Percentiles rank a stretch among this genome's conserved stretches.
These are phyloP conservation scores for Neobulgaria alba DNA, from an alignment of 2,329 filamentous ascomycete species.

Conservation along the genomic window DNA sequence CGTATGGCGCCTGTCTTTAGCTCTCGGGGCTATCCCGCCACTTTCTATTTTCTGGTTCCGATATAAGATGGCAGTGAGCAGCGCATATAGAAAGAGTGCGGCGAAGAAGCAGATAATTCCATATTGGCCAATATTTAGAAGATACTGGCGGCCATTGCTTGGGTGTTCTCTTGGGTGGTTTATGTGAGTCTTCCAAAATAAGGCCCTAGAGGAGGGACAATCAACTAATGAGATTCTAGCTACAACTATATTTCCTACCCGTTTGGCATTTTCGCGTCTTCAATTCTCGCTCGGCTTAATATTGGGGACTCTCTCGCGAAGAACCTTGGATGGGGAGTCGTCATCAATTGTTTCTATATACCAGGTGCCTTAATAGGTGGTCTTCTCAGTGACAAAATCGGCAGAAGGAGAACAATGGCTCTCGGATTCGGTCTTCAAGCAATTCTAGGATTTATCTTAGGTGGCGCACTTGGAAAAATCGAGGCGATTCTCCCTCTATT, in stretches of 20 bases:
- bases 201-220: too few relatives aligned
- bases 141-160: conserved; percentile 52
- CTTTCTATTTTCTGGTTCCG: conserved; percentile 45
- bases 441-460: conserved; percentile 41
- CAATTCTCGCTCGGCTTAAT: conserved; percentile 39
- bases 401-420: conserved; percentile 41
- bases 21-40: conserved; percentile 43
- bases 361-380: conserved; percentile 41
- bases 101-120: conserved; percentile 38
- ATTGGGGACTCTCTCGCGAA: conserved; percentile 35
- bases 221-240: too few relatives aligned
- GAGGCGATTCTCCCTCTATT: conserved; percentile 41
- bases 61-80: conserved; percentile 42
- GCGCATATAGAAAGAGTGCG: conserved; percentile 30
- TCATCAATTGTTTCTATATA: conserved; percentile 43
- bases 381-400: conserved; percentile 38
- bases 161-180: too few relatives aligned
- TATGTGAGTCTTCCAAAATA: conserved; percentile 38
- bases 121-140: conserved; percentile 35
- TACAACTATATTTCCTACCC: conserved; percentile 48
- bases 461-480: conserved; percentile 37
- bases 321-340: conserved; percentile 30
- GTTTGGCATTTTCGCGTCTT: conserved; percentile 46
- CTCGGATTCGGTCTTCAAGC: conserved; percentile 39
- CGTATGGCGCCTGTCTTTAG: conserved; percentile 45